These are phyloP conservation scores for Nothopassalora personata DNA, from an alignment of 2,329 filamentous ascomycete species.

Conservation along the genomic window DNA sequence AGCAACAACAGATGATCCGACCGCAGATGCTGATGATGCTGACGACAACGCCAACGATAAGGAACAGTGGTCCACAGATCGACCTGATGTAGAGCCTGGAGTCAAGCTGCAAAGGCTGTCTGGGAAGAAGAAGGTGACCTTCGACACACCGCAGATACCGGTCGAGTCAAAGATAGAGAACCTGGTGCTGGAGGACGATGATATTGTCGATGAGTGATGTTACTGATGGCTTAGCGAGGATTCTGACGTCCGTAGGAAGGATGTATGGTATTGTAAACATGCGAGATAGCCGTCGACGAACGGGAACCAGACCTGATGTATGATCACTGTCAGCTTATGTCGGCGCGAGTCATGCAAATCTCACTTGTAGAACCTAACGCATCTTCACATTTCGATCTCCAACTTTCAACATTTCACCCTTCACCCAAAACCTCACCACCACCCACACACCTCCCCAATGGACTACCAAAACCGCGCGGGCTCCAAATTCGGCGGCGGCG, in stretches of 20 bases:
- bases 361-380: background rate
- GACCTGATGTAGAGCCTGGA: slow-evolving; percentile 26
- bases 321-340: background rate
- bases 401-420: background rate
- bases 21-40: slow-evolving; percentile 23
- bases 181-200: slow-evolving; percentile 44
- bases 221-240: slow-evolving; percentile 10
- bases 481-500: slow-evolving; percentile 96
- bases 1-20: slow-evolving; percentile 24
- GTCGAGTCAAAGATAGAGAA: slow-evolving; percentile 30
- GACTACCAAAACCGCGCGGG: slow-evolving; percentile 76
- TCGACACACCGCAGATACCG: slow-evolving; percentile 20
- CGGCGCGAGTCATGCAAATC: background rate
- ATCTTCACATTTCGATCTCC: background rate
- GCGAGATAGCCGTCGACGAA: background rate
- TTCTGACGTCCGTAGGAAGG: slow-evolving; percentile 1
- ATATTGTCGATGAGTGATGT: slow-evolving; percentile 42
- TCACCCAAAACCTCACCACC: background rate
- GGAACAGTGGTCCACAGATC: slow-evolving; percentile 43
- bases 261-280: background rate
- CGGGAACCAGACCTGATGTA: background rate
- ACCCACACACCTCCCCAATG: slow-evolving; percentile 13
- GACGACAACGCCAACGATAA: background rate
- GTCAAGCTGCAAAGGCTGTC: slow-evolving; percentile 9
- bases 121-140: slow-evolving; percentile 9